Base-by-base conservation (phyloP, 2,329 filamentous ascomycete species). In the Neonectria sp. region DNA sequence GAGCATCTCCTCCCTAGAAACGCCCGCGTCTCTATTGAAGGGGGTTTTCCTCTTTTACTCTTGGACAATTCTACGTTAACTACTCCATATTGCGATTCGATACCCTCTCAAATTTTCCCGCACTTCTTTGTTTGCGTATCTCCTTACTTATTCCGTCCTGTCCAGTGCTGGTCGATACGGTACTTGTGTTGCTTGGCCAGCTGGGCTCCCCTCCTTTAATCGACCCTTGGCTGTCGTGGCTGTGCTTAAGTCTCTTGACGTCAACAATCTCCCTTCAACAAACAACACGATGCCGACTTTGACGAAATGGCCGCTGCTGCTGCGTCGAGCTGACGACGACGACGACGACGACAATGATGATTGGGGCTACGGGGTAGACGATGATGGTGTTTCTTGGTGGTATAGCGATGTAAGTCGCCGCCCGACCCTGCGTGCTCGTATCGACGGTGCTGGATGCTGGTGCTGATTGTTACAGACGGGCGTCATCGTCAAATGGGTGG, bases 401-500 rank as follows among this genome's bases (percentile, higher is more conserved):
- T 72, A 79, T 52, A 75, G 60, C 37, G 73, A 70, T 55, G 79
- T 79, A 64, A 60, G 75, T 57, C 53, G n/a, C 55, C 4, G 25
- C n/a, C 9, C 35, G 24, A 27, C 21, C 13, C 9, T 6, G 24
- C 25, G 49, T 27, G 24, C 13, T n/a, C 11, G 17, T 27, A 17
- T 31, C 17, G 6, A 7, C 37, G 15, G 61, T 72, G 25, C 45
- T 45, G 7, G n/a, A 53, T 53, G 51, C 51, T 53, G n/a, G 24
- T 35, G 51, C 51, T 53, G n/a, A 60, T 25, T 46, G 60, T 68
- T 51, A 17, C 67, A 92, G 90, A 86, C 85, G 40, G 91, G 89
- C 63, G 80, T 86, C 63, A 90, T 91, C 65, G 83, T 94, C 74
- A 93, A 93, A 80, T 95, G 92, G 89, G 85, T 87, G 53, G 81